Percentiles rank a stretch among this genome's conserved stretches.
Evolutionary conservation across 176 grass and related monocot genomes (phyloP).

Genomic region (Elymus sibiricus): DNA sequence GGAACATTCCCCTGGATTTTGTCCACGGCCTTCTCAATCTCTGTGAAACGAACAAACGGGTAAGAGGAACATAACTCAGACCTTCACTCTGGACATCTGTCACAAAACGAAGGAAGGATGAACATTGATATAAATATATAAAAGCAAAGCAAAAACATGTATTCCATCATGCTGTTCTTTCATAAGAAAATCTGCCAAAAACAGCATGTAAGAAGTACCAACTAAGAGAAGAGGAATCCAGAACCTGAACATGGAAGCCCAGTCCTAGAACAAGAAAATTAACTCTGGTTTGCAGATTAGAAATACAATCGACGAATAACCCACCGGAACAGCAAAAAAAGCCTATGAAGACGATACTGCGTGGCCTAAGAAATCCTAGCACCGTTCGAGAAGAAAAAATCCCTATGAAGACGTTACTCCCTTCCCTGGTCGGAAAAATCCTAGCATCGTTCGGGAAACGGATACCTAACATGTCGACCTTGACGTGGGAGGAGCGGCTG

Average conservation of each 20-base stretch:
- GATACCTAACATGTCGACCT: slow-evolving; percentile 63
- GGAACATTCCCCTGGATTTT: slow-evolving; percentile 66
- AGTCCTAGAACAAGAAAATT: not conserved
- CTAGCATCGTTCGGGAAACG: not conserved
- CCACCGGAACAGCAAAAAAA: not conserved
- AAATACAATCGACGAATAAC: not conserved
- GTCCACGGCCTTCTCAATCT: slow-evolving; percentile 75
- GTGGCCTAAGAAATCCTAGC: slow-evolving; percentile 22
- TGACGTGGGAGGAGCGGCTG: slow-evolving; percentile 73
- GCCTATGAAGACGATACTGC: not conserved
- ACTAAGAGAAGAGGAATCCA: not conserved
- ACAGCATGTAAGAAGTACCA: not conserved
- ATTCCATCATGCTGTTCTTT: not conserved
- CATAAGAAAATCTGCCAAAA: not conserved
- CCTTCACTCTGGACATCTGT: not conserved
- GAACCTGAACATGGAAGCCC: not conserved
- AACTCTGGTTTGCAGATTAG: not conserved
- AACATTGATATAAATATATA: not conserved
- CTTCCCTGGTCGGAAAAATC: slow-evolving; percentile 30
- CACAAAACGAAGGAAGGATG: not conserved
- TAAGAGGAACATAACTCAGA: not conserved
- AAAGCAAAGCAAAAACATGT: not conserved
- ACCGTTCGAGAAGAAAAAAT: not conserved
- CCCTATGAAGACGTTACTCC: not conserved
- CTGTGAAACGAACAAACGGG: slow-evolving; percentile 28